phyloP scores from a whole-genome alignment of 208 protist species.

The Trypanosoma lewisi region DNA sequence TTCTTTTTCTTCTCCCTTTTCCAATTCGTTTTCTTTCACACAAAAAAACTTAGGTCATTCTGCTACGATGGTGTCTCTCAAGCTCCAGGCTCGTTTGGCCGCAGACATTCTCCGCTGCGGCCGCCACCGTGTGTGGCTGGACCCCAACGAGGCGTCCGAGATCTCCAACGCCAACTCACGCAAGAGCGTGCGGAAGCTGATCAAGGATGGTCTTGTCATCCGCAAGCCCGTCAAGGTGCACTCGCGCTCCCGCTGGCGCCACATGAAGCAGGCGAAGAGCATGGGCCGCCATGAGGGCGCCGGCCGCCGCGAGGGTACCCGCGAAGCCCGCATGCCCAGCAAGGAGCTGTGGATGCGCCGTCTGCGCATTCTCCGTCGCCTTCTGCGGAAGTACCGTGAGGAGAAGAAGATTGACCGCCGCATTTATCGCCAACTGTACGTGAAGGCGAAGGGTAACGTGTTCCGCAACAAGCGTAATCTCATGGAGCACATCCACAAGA shows the following conservation, averaged over 20 bases:
- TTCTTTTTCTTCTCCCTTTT: too few species aligned
- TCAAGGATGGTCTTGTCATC: slow-evolving; percentile 98
- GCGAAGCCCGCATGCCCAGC: slow-evolving; percentile 96
- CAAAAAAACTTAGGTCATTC: neutral
- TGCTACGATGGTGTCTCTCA: slow-evolving; percentile 45
- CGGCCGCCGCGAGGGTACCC: slow-evolving; percentile 97
- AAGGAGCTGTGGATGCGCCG: slow-evolving; percentile 98
- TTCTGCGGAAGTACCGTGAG: slow-evolving; percentile 98
- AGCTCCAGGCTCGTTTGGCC: slow-evolving; percentile 98
- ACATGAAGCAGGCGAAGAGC: slow-evolving; percentile 90
- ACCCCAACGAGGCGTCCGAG: slow-evolving; percentile 97
- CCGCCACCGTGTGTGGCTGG: slow-evolving; percentile 96
- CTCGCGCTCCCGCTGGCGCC: slow-evolving; percentile 93
- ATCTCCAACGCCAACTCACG: slow-evolving; percentile 98
- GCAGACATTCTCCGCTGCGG: slow-evolving; percentile 98
- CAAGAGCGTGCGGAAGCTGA: slow-evolving; percentile 95
- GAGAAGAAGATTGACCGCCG: slow-evolving; percentile 98
- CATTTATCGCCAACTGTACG: slow-evolving; percentile 97
- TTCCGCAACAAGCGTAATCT: slow-evolving; percentile 99
- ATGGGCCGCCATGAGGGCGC: slow-evolving; percentile 92
- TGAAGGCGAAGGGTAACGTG: slow-evolving; percentile 98
- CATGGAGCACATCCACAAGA: slow-evolving; percentile 98
- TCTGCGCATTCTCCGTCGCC: slow-evolving; percentile 95
- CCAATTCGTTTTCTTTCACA: too few species aligned
- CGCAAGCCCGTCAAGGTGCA: slow-evolving; percentile 94